phyloP scores from a whole-genome alignment of 305 asterid species.

The Euphrasia arctica region DNA sequence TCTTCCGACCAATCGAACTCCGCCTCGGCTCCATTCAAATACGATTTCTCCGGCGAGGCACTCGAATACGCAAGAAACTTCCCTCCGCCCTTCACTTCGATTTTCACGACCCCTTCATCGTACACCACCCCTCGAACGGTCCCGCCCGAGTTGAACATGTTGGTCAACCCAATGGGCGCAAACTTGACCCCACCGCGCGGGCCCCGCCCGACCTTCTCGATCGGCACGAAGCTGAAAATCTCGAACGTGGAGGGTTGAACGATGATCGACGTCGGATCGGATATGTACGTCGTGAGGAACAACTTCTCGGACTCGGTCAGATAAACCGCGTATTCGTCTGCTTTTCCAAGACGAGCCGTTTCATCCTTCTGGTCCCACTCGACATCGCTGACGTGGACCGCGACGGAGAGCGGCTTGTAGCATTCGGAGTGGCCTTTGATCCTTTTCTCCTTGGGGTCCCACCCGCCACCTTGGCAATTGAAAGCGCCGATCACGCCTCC shows the following conservation, averaged over 20 bases:
- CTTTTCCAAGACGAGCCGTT: slow-evolving; percentile 44
- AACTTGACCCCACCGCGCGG: slow-evolving; percentile 33
- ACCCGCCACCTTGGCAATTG: slow-evolving; percentile 92
- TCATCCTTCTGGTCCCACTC: slow-evolving; percentile 65
- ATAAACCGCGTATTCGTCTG: slow-evolving; percentile 63
- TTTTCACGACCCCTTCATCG: slow-evolving; percentile 32
- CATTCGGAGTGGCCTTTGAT: slow-evolving; percentile 63
- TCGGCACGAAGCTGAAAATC: slow-evolving; percentile 61
- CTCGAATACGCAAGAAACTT: slow-evolving; percentile 52
- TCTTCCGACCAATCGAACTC: slow-evolving; percentile 27
- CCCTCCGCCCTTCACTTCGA: slow-evolving; percentile 75
- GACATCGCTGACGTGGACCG: slow-evolving; percentile 45
- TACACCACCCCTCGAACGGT: slow-evolving; percentile 48
- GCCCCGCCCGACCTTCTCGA: slow-evolving; percentile 31
- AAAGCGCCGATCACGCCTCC: slow-evolving; percentile 84
- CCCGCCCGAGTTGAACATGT: slow-evolving; percentile 69
- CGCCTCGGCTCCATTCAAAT: slow-evolving; percentile 40
- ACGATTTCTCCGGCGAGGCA: slow-evolving; percentile 41
- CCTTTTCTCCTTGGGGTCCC: slow-evolving; percentile 73
- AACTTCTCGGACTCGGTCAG: slow-evolving; percentile 43
- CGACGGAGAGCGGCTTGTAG: slow-evolving; percentile 52
- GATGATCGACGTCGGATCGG: slow-evolving; percentile 42
- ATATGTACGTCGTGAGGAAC: slow-evolving; percentile 26
- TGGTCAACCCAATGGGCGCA: slow-evolving; percentile 65
- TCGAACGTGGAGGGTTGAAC: slow-evolving; percentile 58